Base-by-base conservation (phyloP, 78 protist genomes). In the Diacronema lutheri region DNA sequence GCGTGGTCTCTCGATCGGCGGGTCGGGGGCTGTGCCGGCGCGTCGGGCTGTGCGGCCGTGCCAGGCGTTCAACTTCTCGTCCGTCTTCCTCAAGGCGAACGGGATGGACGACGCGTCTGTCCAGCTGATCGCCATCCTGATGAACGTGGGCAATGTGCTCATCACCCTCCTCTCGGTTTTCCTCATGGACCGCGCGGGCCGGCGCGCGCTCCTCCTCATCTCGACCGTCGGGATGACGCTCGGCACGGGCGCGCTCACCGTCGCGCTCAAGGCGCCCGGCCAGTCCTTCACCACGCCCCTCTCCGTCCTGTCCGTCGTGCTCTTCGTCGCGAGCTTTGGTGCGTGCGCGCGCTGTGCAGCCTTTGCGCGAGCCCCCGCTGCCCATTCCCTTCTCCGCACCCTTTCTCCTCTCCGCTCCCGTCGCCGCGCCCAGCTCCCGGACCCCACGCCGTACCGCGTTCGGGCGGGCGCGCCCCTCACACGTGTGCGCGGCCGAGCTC, bases 121-220 rank as follows among this genome's bases (percentile, higher is more conserved):
- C 37, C 4, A 57, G 19, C 1, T 5, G 37, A 14, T 71, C 79
- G 79, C 79, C 16, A 35, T 71, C 26, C 33, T 33, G 21, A 41
- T 71, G 79, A 38, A 41, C 33, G 79, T 1, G 58, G 4, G 79
- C 35, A 71, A 71, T 35, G 79, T 71, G 37, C 5, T 9, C 58
- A 35, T 41, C 21, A 41, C 79, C 25, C 4, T 41, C 11, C 29
- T 26, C 35, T 25, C 58, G 21, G 79, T 13, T 13, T 2, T 9
- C 35, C 79, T 71, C 35, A 71, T 71, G 79, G 79, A 71, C 79
- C 50, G 12, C 26, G 50, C 29, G 26, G 76, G 76, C 21, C 76
- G 76, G 11, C 46, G 50, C 14, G 29, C 50, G n/a, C 50, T 68
- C 29, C 46, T 68, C 76, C 6, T 68, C 76, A 2, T 3, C 46